Evolutionary conservation across 2,329 filamentous ascomycete genomes (phyloP), one percentile per base, ranked within the genome.

Genomic region (Tolypocladium pustulatum): DNA sequence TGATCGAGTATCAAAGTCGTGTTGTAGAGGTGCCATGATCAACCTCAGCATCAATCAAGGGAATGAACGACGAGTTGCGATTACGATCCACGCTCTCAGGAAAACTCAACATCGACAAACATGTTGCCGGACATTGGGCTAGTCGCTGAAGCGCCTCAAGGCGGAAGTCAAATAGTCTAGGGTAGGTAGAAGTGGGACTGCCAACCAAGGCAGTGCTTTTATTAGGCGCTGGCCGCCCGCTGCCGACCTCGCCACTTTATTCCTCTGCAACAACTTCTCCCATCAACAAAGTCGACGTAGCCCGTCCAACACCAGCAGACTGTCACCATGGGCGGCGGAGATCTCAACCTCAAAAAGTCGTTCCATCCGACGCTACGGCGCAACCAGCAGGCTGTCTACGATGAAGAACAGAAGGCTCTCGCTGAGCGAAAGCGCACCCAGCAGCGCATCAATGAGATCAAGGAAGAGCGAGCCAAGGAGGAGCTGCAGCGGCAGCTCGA

Each of bases 371-470:
- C 87, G 66, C 82, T 97, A 64, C 85, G 91, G 76, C 89, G 87
- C 77, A 99, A 99, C 74, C 94, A 96, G 78, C 85, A 85, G 73
- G 85, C 84, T 71, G 92, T 97, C 65, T 96, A 90, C 85, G 86
- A 93, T 62, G 90, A 95, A 73, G 92, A 97, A 71, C 87, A 94
- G 72, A 90, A 91, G 65, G 94, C 93, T 4, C 84, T 99, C 15
- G 90, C 94, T 57, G 94, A 99, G 79, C 88, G 94, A 74, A 97
- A 97, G 72, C 88, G 89, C 65, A 95, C 91, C 62, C 91, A 96
- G 60, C 90, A 94, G 68, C 87, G 96, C 61, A 85, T 91, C 68
- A 92, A 95, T 68, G 94, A 99, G 74, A 87, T 96, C 64, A 91
- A 92, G 65, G 92, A 97, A 72, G 95, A 99, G 76, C 86, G 92